Evolutionary conservation across 306 rosid species (phyloP).

Genomic region (Betula pendula): DNA sequence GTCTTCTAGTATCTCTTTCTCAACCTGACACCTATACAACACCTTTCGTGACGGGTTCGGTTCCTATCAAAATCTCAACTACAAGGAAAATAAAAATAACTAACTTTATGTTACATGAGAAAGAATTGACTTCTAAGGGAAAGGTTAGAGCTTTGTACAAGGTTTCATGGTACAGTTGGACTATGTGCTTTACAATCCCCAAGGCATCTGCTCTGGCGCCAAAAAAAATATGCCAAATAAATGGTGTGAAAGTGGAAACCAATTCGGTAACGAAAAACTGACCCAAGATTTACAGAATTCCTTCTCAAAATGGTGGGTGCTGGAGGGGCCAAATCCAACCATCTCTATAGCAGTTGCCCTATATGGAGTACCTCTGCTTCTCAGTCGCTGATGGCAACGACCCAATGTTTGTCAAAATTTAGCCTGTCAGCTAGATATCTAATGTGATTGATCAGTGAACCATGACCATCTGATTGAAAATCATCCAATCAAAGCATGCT

Average conservation of each 20-base stretch:
- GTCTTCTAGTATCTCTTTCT: slow-evolving; percentile 56
- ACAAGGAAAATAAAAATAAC: background rate
- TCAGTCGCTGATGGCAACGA: slow-evolving; percentile 8
- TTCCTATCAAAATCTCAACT: slow-evolving; percentile 59
- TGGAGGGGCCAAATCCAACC: slow-evolving; percentile 15
- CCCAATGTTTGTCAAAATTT: slow-evolving; percentile 4
- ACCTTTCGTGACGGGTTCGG: slow-evolving; percentile 37
- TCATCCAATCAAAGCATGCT: slow-evolving; percentile 23
- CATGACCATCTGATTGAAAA: slow-evolving; percentile 19
- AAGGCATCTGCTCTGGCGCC: slow-evolving; percentile 44
- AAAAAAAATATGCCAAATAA: slow-evolving; percentile 34
- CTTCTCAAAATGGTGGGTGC: slow-evolving; percentile 31
- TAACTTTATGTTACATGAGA: slow-evolving; percentile 62
- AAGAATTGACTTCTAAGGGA: slow-evolving; percentile 64
- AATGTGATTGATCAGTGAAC: slow-evolving; percentile 14
- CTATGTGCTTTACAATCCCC: slow-evolving; percentile 44
- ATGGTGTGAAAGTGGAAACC: slow-evolving; percentile 41
- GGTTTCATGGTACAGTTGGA: slow-evolving; percentile 46
- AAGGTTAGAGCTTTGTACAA: slow-evolving; percentile 78
- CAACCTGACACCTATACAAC: slow-evolving; percentile 72
- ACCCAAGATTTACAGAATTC: slow-evolving; percentile 33
- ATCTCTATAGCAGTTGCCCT: background rate
- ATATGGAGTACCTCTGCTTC: slow-evolving; percentile 15
- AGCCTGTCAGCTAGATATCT: slow-evolving; percentile 17
- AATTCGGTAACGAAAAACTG: slow-evolving; percentile 25